Percentiles rank a stretch among this genome's conserved stretches.
Conservation (phyloP, 176 grass and related monocot genomes). For the Panicum miliaceum region DNA sequence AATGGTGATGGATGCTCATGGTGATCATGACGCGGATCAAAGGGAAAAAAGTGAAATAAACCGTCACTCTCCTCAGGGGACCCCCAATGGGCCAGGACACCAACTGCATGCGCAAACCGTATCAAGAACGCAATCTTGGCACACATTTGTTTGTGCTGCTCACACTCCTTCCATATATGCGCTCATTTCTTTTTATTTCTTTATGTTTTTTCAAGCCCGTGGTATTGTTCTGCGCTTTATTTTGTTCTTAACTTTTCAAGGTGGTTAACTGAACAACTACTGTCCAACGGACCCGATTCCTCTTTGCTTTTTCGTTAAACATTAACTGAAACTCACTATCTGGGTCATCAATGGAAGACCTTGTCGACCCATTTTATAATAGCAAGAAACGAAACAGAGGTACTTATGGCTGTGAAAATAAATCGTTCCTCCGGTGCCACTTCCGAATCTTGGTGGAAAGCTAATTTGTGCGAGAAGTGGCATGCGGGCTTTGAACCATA, state of each 20-base stretch:
- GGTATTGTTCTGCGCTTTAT: slow-evolving; percentile 31
- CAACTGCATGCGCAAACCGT: slow-evolving; percentile 29
- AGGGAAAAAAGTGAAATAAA: neutral
- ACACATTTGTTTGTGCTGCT: slow-evolving; percentile 33
- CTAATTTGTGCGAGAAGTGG: neutral
- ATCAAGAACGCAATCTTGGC: slow-evolving; percentile 17
- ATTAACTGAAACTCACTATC: neutral
- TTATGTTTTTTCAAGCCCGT: neutral
- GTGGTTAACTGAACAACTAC: slow-evolving; percentile 5
- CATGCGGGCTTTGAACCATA: neutral
- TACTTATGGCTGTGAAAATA: neutral
- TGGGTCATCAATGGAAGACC: neutral
- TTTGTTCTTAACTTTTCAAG: slow-evolving; percentile 12
- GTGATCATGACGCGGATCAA: slow-evolving; percentile 37
- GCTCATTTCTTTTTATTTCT: slow-evolving; percentile 21
- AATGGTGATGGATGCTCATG: slow-evolving; percentile 13
- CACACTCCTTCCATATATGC: neutral
- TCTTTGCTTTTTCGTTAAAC: neutral
- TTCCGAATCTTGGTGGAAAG: neutral
- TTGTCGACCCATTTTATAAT: neutral
- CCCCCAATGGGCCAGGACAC: slow-evolving; percentile 13
- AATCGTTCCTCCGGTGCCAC: neutral
- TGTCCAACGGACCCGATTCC: slow-evolving; percentile 9
- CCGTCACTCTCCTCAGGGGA: slow-evolving; percentile 24
- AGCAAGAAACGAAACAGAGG: neutral